Evolutionary conservation across 306 rosid genomes (phyloP).

Genomic region (Prunus mira): DNA sequence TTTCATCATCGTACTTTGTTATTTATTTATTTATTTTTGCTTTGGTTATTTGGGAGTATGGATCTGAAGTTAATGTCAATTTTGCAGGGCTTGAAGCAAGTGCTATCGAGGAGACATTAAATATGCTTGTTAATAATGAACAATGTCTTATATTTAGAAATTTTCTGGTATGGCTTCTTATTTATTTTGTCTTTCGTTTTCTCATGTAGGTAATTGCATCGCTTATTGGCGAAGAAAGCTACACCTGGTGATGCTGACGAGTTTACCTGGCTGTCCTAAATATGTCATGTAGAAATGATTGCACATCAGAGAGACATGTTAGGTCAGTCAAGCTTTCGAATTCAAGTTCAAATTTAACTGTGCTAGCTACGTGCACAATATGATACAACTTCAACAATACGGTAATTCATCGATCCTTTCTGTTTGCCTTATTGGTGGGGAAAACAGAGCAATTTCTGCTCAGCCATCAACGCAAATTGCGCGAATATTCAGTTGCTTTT

Average conservation of each 20-base stretch:
- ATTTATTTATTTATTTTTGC: not conserved
- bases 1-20: constrained; percentile 10
- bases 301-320: not conserved
- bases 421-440: not conserved
- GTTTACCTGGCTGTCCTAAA: not conserved
- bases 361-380: not conserved
- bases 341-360: not conserved
- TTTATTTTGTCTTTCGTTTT: not conserved
- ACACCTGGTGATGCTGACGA: not conserved
- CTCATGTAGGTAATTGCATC: constrained; percentile 29
- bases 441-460: not conserved
- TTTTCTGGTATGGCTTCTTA: constrained; percentile 21
- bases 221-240: constrained; percentile 20
- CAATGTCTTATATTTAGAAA: not conserved
- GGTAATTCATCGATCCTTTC: not conserved
- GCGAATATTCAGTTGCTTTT: not conserved
- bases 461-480: not conserved
- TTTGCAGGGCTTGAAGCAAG: constrained; percentile 70
- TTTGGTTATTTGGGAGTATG: constrained; percentile 24
- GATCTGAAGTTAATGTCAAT: constrained; percentile 40
- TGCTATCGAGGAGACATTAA: constrained; percentile 44
- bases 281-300: not conserved
- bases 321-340: constrained; percentile 6
- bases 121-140: constrained; percentile 24
- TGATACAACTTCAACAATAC: not conserved